Conservation (phyloP, 805 yeast species). For the Metschnikowia henanensis region DNA sequence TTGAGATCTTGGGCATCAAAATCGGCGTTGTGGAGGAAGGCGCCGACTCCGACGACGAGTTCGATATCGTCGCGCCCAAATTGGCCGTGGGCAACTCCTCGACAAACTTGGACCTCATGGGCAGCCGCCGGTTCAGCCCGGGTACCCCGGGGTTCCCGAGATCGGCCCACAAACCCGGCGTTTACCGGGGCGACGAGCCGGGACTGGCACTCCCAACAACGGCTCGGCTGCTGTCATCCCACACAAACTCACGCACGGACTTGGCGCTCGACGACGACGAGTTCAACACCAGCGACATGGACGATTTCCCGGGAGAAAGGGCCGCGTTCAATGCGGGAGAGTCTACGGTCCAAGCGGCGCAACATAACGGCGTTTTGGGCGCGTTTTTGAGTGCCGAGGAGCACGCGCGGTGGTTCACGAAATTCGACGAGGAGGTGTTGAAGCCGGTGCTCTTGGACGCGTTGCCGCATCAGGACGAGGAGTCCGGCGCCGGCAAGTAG, state of each 20-base stretch:
- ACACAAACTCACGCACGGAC: slow-evolving; percentile 21
- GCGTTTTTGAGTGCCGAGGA: slow-evolving; percentile 58
- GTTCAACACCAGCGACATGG: slow-evolving; percentile 34
- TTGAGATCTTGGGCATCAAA: slow-evolving; percentile 88
- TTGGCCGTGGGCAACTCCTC: slow-evolving; percentile 23
- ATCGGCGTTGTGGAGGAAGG: slow-evolving; percentile 84
- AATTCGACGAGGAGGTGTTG: slow-evolving; percentile 89
- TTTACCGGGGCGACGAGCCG: neutral
- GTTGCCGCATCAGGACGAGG: slow-evolving; percentile 28
- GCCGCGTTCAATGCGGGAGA: neutral
- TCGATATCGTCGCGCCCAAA: slow-evolving; percentile 80
- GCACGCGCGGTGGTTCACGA: slow-evolving; percentile 88
- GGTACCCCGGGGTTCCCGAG: slow-evolving; percentile 18
- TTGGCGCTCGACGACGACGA: slow-evolving; percentile 26
- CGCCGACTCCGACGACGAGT: slow-evolving; percentile 86
- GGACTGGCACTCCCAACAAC: neutral
- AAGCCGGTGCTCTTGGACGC: slow-evolving; percentile 87
- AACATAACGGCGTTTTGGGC: slow-evolving; percentile 34
- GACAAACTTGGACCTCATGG: slow-evolving; percentile 18
- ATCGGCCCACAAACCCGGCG: neutral
- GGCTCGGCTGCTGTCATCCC: slow-evolving; percentile 7
- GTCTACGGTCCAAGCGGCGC: slow-evolving; percentile 5
- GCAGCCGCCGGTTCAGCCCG: slow-evolving; percentile 25
- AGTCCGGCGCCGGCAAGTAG: slow-evolving; percentile 12
- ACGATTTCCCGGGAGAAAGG: slow-evolving; percentile 30